Percentiles rank a stretch among this genome's conserved stretches.
Conservation (phyloP, 208 protist genomes). For the Phytomonas sp. region DNA sequence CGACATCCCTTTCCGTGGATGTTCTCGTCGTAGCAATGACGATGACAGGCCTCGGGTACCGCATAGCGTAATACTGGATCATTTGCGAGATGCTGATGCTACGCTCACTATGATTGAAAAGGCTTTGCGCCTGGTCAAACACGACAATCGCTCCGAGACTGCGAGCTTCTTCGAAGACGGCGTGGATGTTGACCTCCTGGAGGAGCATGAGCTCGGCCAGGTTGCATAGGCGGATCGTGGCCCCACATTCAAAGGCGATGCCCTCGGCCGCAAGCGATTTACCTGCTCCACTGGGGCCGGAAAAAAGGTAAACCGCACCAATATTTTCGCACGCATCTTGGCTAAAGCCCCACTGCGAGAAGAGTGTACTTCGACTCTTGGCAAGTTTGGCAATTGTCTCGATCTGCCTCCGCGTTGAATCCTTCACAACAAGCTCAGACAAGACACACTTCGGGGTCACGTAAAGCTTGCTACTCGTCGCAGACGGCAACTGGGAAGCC, state of each 20-base stretch:
- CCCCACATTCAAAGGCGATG: constrained; percentile 87
- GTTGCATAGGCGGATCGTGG: constrained; percentile 84
- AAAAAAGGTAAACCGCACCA: constrained; percentile 51
- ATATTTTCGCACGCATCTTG: constrained; percentile 34
- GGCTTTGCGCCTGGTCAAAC: constrained; percentile 79
- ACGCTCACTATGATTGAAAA: constrained; percentile 70
- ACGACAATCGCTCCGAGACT: constrained; percentile 83
- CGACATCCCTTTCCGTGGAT: not conserved
- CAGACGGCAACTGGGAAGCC: constrained; percentile 39
- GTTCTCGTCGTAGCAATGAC: constrained; percentile 64
- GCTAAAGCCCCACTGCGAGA: constrained; percentile 84
- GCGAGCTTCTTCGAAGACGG: constrained; percentile 73
- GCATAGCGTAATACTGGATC: constrained; percentile 74
- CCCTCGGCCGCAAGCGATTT: constrained; percentile 85
- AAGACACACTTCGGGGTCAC: constrained; percentile 69
- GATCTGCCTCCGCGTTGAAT: constrained; percentile 27
- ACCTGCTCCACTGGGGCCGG: constrained; percentile 75
- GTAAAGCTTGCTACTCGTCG: constrained; percentile 43
- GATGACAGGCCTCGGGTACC: constrained; percentile 66
- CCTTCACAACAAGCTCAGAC: constrained; percentile 62
- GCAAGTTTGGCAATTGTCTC: constrained; percentile 45
- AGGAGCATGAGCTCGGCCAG: constrained; percentile 55
- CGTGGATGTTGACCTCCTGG: constrained; percentile 34
- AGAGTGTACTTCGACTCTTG: constrained; percentile 81
- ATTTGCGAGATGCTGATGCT: constrained; percentile 59